These are phyloP conservation scores for Pseudopithomyces chartarum DNA, from an alignment of 2,329 filamentous ascomycete genomes.

Conservation along the genomic window DNA sequence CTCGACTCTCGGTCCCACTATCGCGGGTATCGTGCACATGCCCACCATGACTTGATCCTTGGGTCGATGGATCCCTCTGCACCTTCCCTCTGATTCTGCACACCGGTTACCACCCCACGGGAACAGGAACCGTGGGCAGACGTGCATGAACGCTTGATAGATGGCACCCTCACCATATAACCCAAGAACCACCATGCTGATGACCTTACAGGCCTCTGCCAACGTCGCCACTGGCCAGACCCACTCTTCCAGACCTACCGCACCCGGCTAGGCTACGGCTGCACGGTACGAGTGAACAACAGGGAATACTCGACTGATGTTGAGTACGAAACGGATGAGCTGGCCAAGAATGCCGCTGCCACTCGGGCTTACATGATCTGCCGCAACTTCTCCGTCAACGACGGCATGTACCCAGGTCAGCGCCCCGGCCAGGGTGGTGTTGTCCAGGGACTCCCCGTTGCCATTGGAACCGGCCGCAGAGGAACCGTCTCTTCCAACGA, in stretches of 20 bases:
- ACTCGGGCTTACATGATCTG: conserved; percentile 98
- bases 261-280: conserved; percentile 77
- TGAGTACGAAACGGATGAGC: conserved; percentile 77
- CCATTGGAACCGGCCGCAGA: conserved; percentile 65
- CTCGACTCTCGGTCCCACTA: conserved; percentile 13
- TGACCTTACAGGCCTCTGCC: conserved; percentile 76
- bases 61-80: conserved; percentile 15
- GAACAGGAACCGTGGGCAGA: conserved; percentile 5
- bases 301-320: conserved; percentile 94
- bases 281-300: conserved; percentile 92
- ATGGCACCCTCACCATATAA: neutral
- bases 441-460: conserved; percentile 66
- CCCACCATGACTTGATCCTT: conserved; percentile 10
- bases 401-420: conserved; percentile 77
- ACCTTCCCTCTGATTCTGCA: conserved; percentile 12
- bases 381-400: conserved; percentile 95
- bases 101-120: conserved; percentile 18
- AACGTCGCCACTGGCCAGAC: conserved; percentile 90
- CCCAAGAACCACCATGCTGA: conserved; percentile 1
- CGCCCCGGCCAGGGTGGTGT: conserved; percentile 58
- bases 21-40: conserved; percentile 11
- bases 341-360: conserved; percentile 91
- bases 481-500: conserved; percentile 54
- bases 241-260: conserved; percentile 85
- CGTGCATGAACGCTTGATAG: neutral